Evolutionary conservation across 306 rosid genomes (phyloP).

Genomic region (Mucuna pruriens): DNA sequence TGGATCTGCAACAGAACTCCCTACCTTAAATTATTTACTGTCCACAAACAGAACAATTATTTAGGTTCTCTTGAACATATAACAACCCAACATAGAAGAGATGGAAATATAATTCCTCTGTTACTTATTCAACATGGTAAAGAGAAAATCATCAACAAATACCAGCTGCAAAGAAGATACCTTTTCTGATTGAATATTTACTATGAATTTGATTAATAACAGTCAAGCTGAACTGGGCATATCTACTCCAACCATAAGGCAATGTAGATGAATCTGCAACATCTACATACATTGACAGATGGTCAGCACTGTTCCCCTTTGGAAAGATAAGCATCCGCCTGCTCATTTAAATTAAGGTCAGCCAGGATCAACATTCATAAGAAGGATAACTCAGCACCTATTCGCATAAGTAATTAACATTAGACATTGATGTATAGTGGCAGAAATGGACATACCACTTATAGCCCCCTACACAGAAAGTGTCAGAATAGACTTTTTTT

Average conservation of each 20-base stretch:
- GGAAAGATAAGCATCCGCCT: constrained; percentile 79
- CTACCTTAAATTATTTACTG: constrained; percentile 9
- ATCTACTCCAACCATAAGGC: constrained; percentile 85
- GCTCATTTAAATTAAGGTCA: constrained; percentile 20
- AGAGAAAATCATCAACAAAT: constrained; percentile 3
- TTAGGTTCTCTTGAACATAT: not conserved
- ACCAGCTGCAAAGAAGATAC: constrained; percentile 43
- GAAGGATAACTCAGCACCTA: not conserved
- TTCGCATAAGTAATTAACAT: not conserved
- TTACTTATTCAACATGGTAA: not conserved
- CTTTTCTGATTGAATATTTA: constrained; percentile 70
- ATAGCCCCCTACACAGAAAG: constrained; percentile 62
- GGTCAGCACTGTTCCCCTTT: constrained; percentile 74
- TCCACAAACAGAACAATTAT: not conserved
- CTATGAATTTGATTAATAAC: constrained; percentile 68
- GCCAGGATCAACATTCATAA: not conserved
- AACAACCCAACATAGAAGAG: not conserved
- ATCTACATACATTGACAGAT: constrained; percentile 83
- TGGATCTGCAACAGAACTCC: not conserved
- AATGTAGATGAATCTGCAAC: constrained; percentile 63
- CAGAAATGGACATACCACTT: constrained; percentile 51
- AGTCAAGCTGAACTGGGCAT: constrained; percentile 70
- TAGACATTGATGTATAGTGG: not conserved
- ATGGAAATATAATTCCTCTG: not conserved
- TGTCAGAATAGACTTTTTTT: constrained; percentile 65